Conservation (phyloP, 2,329 filamentous ascomycete species). For the Aspergillus unguis region DNA sequence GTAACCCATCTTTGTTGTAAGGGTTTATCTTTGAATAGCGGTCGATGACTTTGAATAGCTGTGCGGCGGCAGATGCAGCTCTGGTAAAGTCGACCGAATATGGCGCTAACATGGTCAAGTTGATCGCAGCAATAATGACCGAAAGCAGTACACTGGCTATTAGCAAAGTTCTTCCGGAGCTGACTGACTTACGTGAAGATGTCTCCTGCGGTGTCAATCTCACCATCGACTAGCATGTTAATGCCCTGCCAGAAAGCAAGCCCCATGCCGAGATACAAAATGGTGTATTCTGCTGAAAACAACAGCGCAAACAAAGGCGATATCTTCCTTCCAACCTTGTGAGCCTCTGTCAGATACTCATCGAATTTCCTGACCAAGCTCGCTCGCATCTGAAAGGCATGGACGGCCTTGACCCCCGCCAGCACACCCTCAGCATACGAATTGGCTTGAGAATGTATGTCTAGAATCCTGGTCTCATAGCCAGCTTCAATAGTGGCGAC, state of each 20-base stretch:
- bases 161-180: slow-evolving; percentile 9
- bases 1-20: slow-evolving; percentile 64
- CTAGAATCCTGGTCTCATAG: slow-evolving; percentile 72
- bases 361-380: slow-evolving; percentile 19
- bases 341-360: slow-evolving; percentile 53
- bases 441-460: slow-evolving; percentile 56
- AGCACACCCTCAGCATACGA: slow-evolving; percentile 16
- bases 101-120: slow-evolving; percentile 80
- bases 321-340: slow-evolving; percentile 70
- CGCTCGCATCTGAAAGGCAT: slow-evolving; percentile 22
- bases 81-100: slow-evolving; percentile 83
- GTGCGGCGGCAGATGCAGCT: slow-evolving; percentile 75
- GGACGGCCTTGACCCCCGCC: slow-evolving; percentile 17
- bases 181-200: slow-evolving; percentile 59
- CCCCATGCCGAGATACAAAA: slow-evolving; percentile 83
- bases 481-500: slow-evolving; percentile 73
- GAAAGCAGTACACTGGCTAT: slow-evolving; percentile 66
- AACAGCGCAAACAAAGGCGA: slow-evolving; percentile 73
- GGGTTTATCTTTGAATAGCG: slow-evolving; percentile 80
- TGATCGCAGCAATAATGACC: slow-evolving; percentile 90
- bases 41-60: slow-evolving; percentile 94
- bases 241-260: slow-evolving; percentile 90
- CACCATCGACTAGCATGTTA: slow-evolving; percentile 64
- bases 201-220: slow-evolving; percentile 61
- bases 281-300: slow-evolving; percentile 76